Evolutionary conservation across 257 asterid species (phyloP), one percentile per base, ranked within the genome.

Genomic region (Buddleja alternifolia): DNA sequence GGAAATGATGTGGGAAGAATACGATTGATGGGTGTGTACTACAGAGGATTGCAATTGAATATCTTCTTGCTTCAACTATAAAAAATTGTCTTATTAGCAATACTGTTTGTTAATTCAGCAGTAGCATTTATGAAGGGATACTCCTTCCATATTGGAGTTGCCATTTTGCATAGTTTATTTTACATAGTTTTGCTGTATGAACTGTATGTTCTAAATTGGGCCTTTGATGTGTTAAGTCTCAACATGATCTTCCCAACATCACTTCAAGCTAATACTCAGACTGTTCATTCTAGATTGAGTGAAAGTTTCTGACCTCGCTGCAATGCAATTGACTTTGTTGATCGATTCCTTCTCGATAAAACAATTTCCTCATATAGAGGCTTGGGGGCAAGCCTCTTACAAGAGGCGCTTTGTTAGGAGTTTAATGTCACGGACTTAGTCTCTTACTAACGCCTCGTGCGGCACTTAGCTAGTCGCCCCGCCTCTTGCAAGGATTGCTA

Each of bases 1-100:
- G 99, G 99, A 74, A 80, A 88, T 70, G 96, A 90, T 77, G 51
- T 93, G 70, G 85, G 63, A 45, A 89, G 80, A 71, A 76, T 93
- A 60, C 82, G 97, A 69, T 73, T 84, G 76, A 88, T 90, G 96
- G 97, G 99, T 19, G 92, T 93, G 39, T 75, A 32, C 71, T 72
- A 55, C 71, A 92, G 98, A 86, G 98, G 80, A 92, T 92, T 58
- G 84, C 97, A 42, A 86, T 90, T 72, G 97, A 93, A 52, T 88
- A 92, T 80, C 77, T 92, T 76, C 60, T 92, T 76, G 84, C 88
- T 71, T 84, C 98, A 50, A 48, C 75, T 60, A 51, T 82, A 85
- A 97, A 90, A 84, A 85, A 90, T 66, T 92, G 97, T 97, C 90
- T 88, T 34, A 83, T 82, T 34, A 80, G 77, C 36, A 75, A 79